Evolutionary conservation across 1,284 basidiomycete genomes (phyloP).

Genomic region (Megacollybia platyphylla): DNA sequence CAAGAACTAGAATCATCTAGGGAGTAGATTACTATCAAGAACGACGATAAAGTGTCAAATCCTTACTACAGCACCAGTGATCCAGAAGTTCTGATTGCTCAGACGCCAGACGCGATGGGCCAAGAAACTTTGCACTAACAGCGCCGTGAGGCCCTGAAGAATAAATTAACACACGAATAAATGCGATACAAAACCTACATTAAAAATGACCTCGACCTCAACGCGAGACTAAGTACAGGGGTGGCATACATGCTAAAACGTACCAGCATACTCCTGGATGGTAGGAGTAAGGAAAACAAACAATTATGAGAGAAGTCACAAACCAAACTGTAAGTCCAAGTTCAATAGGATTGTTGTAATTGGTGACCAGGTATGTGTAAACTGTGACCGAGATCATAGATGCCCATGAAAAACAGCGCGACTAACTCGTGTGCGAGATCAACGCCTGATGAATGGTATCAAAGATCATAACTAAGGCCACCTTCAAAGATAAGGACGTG

Average conservation of each 20-base stretch:
- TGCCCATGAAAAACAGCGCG: too few relatives aligned
- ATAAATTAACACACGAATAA: not conserved
- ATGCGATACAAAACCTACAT: not conserved
- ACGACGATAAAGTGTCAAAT: not conserved
- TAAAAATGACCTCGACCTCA: constrained; percentile 4
- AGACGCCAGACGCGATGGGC: constrained; percentile 1
- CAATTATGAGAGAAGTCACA: not conserved
- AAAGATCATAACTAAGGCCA: constrained; percentile 1
- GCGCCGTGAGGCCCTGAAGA: constrained; percentile 2
- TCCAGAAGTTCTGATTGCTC: not conserved
- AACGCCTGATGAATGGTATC: constrained; percentile 2
- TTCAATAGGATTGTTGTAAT: not conserved
- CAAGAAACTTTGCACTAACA: constrained; percentile 4
- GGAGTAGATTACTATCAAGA: not conserved
- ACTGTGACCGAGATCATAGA: not conserved
- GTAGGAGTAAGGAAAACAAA: too few relatives aligned
- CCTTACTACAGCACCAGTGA: not conserved
- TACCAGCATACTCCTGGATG: constrained; percentile 2
- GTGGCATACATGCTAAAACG: not conserved
- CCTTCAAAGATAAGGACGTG: not conserved
- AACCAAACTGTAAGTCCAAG: constrained; percentile 1
- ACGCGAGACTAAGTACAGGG: not conserved
- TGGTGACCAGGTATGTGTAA: constrained; percentile 1
- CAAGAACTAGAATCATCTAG: not conserved
- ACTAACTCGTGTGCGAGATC: constrained; percentile 1